Evolutionary conservation across 805 yeast genomes (phyloP), one percentile per base, ranked within the genome.

Genomic region (Lachancea fermentati): DNA sequence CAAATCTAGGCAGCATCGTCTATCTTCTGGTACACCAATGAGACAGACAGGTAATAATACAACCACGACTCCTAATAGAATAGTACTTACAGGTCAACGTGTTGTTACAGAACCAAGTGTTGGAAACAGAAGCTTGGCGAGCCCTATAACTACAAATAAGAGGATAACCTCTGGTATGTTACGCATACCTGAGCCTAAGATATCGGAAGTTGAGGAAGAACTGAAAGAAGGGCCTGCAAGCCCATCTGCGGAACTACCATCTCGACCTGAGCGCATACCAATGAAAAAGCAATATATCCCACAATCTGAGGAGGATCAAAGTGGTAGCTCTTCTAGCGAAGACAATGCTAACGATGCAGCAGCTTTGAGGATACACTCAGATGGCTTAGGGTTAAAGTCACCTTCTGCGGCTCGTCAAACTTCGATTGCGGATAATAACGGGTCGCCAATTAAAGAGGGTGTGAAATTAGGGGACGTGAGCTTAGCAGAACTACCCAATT

Each of bases 161-260:
- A 61, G 73, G 52, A 66, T 67, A 34, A 64, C 70, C 1, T 67
- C 72, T 2, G 73, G 73, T 11, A 68, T 66, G 68, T 50, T 69
- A 16, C 53, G 66, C 11, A 67, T 65, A 17, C 73, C 73, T 2
- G 72, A 68, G 45, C 72, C 72, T 15, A 65, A 59, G 47, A 51
- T 68, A 38, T 57, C 65, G 15, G 72, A 66, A 41, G 60, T 67
- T 8, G 69, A 64, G 42, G 65, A 59, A 32, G 61, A 60, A 31
- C 51, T 68, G 13, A 51, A 57, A 17, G 68, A 66, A 37, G 71
- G 70, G 11, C 63, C 62, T 12, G 58, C 69, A 45, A 55, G 69
- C 37, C 66, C 67, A 6, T 34, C 48, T 17, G 51, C 63, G 3
- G 51, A 60, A 1, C 36, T 62, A 25, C 67, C 67, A 7, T 50